A percentile compares a stretch with the other conserved stretches of the same genome.
Conservation (phyloP, 2,329 filamentous ascomycete species). For the Aspergillus fijiensis region DNA sequence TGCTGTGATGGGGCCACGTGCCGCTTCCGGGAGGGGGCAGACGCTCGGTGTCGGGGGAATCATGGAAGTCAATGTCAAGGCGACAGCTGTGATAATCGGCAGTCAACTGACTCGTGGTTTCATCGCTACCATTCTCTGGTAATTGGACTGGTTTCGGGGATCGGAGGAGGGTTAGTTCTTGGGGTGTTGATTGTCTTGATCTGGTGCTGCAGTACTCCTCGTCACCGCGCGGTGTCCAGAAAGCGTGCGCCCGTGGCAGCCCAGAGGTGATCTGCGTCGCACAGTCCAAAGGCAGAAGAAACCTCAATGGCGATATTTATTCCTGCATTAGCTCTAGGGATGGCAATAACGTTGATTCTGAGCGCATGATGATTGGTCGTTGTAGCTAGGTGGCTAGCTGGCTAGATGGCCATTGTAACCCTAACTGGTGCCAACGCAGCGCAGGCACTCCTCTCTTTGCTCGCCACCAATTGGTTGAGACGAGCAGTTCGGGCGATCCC, state of each 20-base stretch:
- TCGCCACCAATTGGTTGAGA: constrained; percentile 30
- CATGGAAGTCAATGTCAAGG: constrained; percentile 13
- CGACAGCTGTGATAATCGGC: constrained; percentile 2
- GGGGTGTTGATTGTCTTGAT: constrained; percentile 16
- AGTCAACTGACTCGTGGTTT: constrained; percentile 10
- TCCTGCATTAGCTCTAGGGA: no score
- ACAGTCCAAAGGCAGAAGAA: no score
- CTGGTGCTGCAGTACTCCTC: no score
- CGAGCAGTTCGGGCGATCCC: constrained; percentile 27
- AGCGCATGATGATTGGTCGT: no score
- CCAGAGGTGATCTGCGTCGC: no score
- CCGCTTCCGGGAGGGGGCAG: constrained; percentile 11
- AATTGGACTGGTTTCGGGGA: constrained; percentile 17
- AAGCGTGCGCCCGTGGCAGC: no score
- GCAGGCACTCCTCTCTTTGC: constrained; percentile 19
- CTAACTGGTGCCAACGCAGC: no score
- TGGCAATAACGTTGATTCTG: no score
- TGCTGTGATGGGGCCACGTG: constrained; percentile 24
- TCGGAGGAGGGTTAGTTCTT: constrained; percentile 16
- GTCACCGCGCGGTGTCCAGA: no score
- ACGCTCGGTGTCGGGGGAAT: constrained; percentile 14
- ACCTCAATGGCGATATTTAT: no score
- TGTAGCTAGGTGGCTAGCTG: no score
- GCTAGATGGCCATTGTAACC: no score
- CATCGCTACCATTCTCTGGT: constrained; percentile 11